Conservation (phyloP, 257 asterid genomes). For the Jaltomata sinuosa region DNA sequence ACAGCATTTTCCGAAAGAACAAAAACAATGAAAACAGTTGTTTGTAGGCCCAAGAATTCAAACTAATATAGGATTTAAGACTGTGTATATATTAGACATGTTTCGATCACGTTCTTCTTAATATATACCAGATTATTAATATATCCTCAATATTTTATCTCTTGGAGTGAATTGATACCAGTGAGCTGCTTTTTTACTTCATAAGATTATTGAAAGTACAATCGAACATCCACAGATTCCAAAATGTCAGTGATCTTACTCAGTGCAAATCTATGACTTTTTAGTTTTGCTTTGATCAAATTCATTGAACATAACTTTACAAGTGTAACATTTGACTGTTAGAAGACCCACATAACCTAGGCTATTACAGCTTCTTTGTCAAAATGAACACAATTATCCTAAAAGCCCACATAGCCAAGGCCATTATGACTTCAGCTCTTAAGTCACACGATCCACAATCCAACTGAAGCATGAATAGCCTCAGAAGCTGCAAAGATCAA, state of each 20-base stretch:
- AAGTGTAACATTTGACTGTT: neutral
- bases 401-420: neutral
- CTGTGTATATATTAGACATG: neutral
- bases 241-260: neutral
- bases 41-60: neutral
- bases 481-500: neutral
- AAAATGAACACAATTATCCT: neutral
- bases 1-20: neutral
- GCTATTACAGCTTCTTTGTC: neutral
- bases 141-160: neutral
- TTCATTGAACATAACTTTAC: neutral
- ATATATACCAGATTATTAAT: neutral
- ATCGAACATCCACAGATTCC: neutral
- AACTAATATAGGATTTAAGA: neutral
- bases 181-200: neutral
- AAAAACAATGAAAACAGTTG: neutral
- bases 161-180: neutral
- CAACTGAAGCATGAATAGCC: neutral
- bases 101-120: neutral
- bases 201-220: neutral
- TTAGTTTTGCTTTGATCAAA: neutral
- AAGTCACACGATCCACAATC: neutral
- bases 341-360: neutral
- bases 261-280: neutral
- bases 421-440: neutral